phyloP scores from a whole-genome alignment of 352 stramenopile species.

The Phytophthora quininea region DNA sequence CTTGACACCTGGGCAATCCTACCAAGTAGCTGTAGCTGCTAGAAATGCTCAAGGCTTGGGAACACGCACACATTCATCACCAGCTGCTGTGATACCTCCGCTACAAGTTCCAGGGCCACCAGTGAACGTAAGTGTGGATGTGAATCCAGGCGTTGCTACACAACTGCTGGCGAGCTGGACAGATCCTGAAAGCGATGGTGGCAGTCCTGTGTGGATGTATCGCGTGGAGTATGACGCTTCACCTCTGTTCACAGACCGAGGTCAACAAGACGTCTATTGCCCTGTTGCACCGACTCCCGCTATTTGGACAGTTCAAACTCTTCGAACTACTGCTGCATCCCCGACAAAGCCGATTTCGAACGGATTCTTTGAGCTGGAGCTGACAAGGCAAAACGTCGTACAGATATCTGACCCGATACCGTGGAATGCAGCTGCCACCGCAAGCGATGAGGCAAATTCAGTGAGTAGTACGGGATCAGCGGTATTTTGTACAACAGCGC shows the following conservation, averaged over 20 bases:
- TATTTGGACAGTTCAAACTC: constrained; percentile 64
- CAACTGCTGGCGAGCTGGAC: constrained; percentile 65
- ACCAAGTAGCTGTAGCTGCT: constrained; percentile 88
- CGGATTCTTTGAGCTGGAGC: constrained; percentile 61
- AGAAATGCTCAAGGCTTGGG: constrained; percentile 85
- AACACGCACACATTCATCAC: constrained; percentile 46
- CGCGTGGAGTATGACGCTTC: constrained; percentile 80
- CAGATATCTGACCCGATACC: constrained; percentile 83
- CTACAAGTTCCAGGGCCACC: constrained; percentile 81
- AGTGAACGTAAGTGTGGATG: constrained; percentile 64
- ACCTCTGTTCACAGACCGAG: constrained; percentile 69
- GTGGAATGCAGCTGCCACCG: constrained; percentile 91
- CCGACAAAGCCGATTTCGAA: constrained; percentile 40
- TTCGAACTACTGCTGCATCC: constrained; percentile 27
- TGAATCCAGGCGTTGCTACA: constrained; percentile 83
- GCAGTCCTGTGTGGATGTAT: constrained; percentile 75
- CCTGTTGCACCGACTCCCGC: constrained; percentile 56
- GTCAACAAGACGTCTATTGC: constrained; percentile 72
- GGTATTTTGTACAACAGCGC: constrained; percentile 60
- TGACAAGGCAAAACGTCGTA: constrained; percentile 50
- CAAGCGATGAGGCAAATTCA: constrained; percentile 78
- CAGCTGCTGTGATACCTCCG: constrained; percentile 58
- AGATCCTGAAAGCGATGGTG: constrained; percentile 59
- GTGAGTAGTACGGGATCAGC: constrained; percentile 38
- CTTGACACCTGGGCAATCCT: constrained; percentile 74